A percentile compares a stretch with the other conserved stretches of the same genome.
Conservation (phyloP, 2,329 filamentous ascomycete genomes). For the Aureobasidium sp. region DNA sequence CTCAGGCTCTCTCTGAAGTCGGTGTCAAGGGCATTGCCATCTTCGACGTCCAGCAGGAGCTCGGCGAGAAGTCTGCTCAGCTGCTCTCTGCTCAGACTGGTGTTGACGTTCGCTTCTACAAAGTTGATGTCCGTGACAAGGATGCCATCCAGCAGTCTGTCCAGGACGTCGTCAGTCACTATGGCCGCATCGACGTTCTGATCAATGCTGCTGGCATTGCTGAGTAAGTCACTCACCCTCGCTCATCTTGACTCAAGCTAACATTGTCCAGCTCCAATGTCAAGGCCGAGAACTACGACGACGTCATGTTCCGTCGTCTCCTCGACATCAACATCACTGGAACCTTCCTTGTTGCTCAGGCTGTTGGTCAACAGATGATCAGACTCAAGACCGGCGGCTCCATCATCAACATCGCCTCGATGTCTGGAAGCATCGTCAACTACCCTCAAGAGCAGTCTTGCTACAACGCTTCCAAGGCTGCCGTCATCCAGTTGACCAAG, state of each 20-base stretch:
- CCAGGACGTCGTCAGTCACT: slow-evolving; percentile 56
- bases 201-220: slow-evolving; percentile 75
- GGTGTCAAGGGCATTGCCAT: slow-evolving; percentile 67
- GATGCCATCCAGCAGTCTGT: slow-evolving; percentile 64
- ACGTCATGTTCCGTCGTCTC: slow-evolving; percentile 64
- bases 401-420: slow-evolving; percentile 70
- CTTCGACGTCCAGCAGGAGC: slow-evolving; percentile 69
- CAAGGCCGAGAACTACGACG: slow-evolving; percentile 70
- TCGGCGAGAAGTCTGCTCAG: slow-evolving; percentile 62
- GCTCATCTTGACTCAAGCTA: not conserved
- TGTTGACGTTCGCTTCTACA: slow-evolving; percentile 68
- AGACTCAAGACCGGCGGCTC: slow-evolving; percentile 61
- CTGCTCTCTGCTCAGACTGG: slow-evolving; percentile 67
- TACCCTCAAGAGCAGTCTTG: slow-evolving; percentile 67
- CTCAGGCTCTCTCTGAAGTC: slow-evolving; percentile 67
- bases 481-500: slow-evolving; percentile 70
- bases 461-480: slow-evolving; percentile 81
- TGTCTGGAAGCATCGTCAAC: slow-evolving; percentile 40
- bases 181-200: slow-evolving; percentile 66
- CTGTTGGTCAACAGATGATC: slow-evolving; percentile 54
- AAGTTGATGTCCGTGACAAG: slow-evolving; percentile 69
- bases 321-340: slow-evolving; percentile 79
- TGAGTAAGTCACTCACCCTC: slow-evolving; percentile 44
- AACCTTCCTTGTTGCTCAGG: slow-evolving; percentile 68
- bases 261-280: slow-evolving; percentile 58